These are phyloP conservation scores for Geranomyces variabilis DNA, from an alignment of 192 early-diverging fungal species.

Conservation along the genomic window DNA sequence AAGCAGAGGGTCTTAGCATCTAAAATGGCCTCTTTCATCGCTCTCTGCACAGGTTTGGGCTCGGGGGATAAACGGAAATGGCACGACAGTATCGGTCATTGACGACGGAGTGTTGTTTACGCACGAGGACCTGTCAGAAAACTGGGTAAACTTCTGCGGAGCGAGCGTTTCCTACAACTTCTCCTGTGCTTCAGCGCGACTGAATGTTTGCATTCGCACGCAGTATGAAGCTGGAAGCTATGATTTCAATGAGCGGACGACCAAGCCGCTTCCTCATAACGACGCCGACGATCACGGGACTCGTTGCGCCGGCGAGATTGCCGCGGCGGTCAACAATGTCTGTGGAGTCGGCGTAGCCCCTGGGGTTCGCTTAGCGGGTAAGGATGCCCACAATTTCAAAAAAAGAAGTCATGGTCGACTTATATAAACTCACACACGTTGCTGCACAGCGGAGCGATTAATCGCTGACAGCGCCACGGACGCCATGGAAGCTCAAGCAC, in stretches of 20 bases:
- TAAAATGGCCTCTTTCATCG: not conserved
- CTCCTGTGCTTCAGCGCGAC: too few species aligned
- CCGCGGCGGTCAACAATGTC: constrained; percentile 73
- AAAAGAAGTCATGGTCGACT: not conserved
- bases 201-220: too few species aligned
- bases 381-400: constrained; percentile 48
- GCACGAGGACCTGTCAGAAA: constrained; percentile 77
- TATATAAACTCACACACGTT: not conserved
- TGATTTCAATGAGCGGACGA: constrained; percentile 81
- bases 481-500: constrained; percentile 83
- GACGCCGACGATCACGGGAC: constrained; percentile 90
- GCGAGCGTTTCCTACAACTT: too few species aligned
- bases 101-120: constrained; percentile 93
- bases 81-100: constrained; percentile 84
- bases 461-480: constrained; percentile 74
- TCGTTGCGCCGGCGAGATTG: constrained; percentile 94
- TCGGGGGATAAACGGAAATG: constrained; percentile 83
- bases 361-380: constrained; percentile 78
- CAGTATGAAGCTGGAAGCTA: constrained; percentile 72
- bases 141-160: constrained; percentile 38
- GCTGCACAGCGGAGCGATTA: constrained; percentile 46
- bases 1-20: too few species aligned
- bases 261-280: constrained; percentile 69
- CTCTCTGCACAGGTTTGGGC: constrained; percentile 76
- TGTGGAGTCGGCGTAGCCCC: constrained; percentile 95